Evolutionary conservation across 495 filamentous ascomycete species (phyloP), one percentile per base, ranked within the genome.

Genomic region (Podospora bellae-mahoneyi): DNA sequence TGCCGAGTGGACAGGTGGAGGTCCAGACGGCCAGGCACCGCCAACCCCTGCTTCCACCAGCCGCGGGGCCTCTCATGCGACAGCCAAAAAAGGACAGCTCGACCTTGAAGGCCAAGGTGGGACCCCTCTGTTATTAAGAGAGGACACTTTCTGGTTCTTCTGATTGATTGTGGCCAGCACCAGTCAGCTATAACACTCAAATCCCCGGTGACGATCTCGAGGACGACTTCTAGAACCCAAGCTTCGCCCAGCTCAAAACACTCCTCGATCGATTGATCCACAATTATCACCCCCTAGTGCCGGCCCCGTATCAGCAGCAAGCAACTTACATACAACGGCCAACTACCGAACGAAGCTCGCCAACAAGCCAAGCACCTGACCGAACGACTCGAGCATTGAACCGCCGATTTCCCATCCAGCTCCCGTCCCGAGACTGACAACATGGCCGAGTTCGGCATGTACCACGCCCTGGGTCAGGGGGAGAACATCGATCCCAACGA

Each of bases 391-490:
- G 30, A 32, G 0, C 61, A 16, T 65, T 44, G 56, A 55, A n/a
- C 67, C 28, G 39, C 1, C 39, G 39, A 10, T 48, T 48, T 48
- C 13, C 39, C 39, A 48, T 48, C 39, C 7, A 48, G 39, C 9
- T 48, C 39, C 39, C 39, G 39, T 48, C 39, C 39, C 39, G 39
- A 48, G 39, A 48, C 39, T 26, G 27, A 59, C 67, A 73, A 64
- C 18, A 92, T 94, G 91, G 85, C 90, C 71, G 90, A 94, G 74
- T 90, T 88, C 80, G 78, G 85, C 72, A 89, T 90, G 85, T 94
- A 92, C 80, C 89, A 93, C 75, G 81, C 89, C 77, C 83, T 90
- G 67, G 91, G 87, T 59, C 83, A 87, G 76, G 84, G 84, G 76
- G 83, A 90, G 64, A 74, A 77, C 48, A 68, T 83, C 74, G 89